Percentiles rank a stretch among this genome's conserved stretches.
Evolutionary conservation across 352 stramenopile species (phyloP).

Genomic region (Phytopythium chamaehyphon): DNA sequence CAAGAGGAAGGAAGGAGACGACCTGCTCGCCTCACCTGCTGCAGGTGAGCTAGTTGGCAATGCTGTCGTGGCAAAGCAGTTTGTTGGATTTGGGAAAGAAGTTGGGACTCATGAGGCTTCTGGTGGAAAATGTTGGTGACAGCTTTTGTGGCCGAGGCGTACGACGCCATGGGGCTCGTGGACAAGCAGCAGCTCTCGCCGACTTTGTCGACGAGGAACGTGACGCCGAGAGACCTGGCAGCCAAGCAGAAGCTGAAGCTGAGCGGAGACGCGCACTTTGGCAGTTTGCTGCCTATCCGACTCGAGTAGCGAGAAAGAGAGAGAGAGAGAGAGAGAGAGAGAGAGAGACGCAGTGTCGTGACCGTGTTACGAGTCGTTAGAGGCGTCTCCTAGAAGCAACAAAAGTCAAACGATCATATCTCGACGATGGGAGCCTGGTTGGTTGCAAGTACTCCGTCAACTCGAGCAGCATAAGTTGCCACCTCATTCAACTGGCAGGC

Average conservation of each 20-base stretch:
- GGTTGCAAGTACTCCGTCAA: too few relatives aligned
- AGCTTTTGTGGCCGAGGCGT: slow-evolving; percentile 67
- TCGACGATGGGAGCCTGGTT: not conserved
- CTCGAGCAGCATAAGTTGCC: too few relatives aligned
- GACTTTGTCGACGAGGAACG: slow-evolving; percentile 23
- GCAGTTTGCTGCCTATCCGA: slow-evolving; percentile 65
- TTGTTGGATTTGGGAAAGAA: not conserved
- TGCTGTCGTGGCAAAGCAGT: not conserved
- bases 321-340: too few relatives aligned
- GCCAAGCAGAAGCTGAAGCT: slow-evolving; percentile 38
- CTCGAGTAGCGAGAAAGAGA: slow-evolving; percentile 24
- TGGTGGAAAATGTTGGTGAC: not conserved
- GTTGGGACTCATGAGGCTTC: not conserved
- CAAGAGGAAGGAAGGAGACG: slow-evolving; percentile 7
- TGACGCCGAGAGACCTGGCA: slow-evolving; percentile 49
- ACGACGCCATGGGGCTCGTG: slow-evolving; percentile 60
- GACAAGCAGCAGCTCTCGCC: slow-evolving; percentile 32
- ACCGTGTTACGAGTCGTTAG: not conserved
- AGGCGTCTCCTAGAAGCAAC: not conserved
- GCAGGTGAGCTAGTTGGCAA: slow-evolving; percentile 26
- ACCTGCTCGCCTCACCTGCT: slow-evolving; percentile 33
- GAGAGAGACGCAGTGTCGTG: not conserved
- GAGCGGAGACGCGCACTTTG: slow-evolving; percentile 24
- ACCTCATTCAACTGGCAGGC: slow-evolving; percentile 51
- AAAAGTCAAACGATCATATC: slow-evolving; percentile 2